Evolutionary conservation across 1,284 basidiomycete genomes (phyloP), one percentile per base, ranked within the genome.

Genomic region (Tremellales sp.): DNA sequence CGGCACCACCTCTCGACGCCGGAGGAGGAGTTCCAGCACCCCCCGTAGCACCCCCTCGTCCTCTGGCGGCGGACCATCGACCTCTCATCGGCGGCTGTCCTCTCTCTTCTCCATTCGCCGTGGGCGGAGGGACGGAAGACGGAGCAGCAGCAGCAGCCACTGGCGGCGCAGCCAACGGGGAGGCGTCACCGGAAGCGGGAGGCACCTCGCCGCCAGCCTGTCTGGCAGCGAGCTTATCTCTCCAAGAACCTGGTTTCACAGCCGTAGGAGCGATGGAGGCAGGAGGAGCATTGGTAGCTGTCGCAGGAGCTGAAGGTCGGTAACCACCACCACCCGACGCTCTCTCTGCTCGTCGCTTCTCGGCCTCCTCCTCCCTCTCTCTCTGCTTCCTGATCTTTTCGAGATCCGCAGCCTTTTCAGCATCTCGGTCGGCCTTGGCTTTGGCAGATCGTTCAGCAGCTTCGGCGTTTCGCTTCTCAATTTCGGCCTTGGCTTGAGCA

Each of bases 351-450:
- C 70, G 66, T 31, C 81, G 79, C 13, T 78, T 78, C 60, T 81
- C 78, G 0, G 87, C 87, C 61, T 91, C 90, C 44, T 87, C 86
- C 65, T 91, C 89, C 50, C 85, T 80, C 63, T 84, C 79, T n/a
- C 69, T 73, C 61, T 84, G 86, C 39, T 77, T 71, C 18, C 78
- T 78, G 3, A 79, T 81, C 31, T 77, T 70, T 58, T 88, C 85
- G 18, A 67, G 37, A 1, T 77, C 78, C 37, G 78, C 80, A 9
- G 77, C 78, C 38, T 85, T 83, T 61, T 91, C 84, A 31, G 70
- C 77, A 44, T 87, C 84, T 47, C 86, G 80, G 40, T 65, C 60
- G 22, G 68, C 70, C 37, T 51, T 47, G n/a, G 26, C 43, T 34
- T 48, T 48, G 8, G 50, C 60, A 14, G 53, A 53, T 24, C 57